These are phyloP conservation scores for Umbelopsis vinacea DNA, from an alignment of 192 early-diverging fungal species.

Conservation along the genomic window DNA sequence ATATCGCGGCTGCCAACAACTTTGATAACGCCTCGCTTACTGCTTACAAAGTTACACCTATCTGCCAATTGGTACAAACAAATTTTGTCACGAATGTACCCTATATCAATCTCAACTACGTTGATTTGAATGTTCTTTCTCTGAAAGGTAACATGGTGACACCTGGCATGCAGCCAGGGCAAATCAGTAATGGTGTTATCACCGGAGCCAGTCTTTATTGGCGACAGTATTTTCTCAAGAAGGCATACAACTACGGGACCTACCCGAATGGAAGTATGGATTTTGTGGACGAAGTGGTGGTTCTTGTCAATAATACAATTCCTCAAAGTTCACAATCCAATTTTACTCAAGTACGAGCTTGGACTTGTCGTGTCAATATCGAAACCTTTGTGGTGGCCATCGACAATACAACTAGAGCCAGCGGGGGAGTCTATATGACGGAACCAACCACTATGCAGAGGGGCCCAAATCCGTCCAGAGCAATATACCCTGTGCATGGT, in stretches of 20 bases:
- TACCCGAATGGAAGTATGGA: neutral
- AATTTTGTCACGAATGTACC: neutral
- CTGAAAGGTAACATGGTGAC: neutral
- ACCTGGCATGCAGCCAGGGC: neutral
- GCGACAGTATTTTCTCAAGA: constrained; percentile 8
- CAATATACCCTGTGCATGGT: neutral
- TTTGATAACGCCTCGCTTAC: neutral
- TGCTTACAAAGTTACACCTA: neutral
- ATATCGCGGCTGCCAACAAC: neutral
- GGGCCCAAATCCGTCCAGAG: neutral
- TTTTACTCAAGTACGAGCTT: neutral
- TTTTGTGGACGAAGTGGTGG: neutral
- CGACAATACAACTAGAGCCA: neutral
- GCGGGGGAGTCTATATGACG: neutral
- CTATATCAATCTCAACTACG: neutral
- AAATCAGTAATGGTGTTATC: neutral
- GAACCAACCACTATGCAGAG: neutral
- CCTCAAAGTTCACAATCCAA: neutral
- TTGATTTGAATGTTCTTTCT: neutral
- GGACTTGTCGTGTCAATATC: neutral
- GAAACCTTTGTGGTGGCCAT: neutral
- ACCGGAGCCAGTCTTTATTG: constrained; percentile 4
- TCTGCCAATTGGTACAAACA: neutral
- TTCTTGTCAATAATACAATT: neutral
- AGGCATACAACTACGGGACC: constrained; percentile 4